Percentiles rank a stretch among this genome's conserved stretches.
Evolutionary conservation across 2,329 filamentous ascomycete species (phyloP).

Genomic region (Pyrenophora seminiperda): DNA sequence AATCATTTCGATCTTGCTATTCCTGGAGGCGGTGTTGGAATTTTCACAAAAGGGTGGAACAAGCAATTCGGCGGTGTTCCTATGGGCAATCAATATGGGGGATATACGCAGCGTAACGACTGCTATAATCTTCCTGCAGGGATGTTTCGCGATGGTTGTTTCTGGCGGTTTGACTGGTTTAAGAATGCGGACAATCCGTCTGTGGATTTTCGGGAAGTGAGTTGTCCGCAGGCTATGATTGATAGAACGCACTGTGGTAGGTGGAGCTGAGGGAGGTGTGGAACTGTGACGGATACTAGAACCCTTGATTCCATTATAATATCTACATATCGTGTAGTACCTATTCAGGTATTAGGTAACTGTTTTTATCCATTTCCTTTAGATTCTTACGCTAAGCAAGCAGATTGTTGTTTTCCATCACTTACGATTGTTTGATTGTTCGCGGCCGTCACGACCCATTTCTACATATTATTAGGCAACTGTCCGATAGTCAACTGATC

Average conservation of each 20-base stretch:
- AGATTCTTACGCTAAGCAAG: too few species aligned
- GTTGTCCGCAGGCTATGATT: neutral
- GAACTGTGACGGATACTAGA: too few species aligned
- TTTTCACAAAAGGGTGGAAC: slow-evolving; percentile 48
- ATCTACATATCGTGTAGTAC: too few species aligned
- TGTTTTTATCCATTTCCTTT: too few species aligned
- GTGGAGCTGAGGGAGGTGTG: neutral
- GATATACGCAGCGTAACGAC: slow-evolving; percentile 57
- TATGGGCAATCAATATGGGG: slow-evolving; percentile 65
- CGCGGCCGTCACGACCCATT: too few species aligned
- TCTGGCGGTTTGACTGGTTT: slow-evolving; percentile 71
- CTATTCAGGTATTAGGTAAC: too few species aligned
- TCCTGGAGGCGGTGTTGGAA: slow-evolving; percentile 44
- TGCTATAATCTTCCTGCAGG: slow-evolving; percentile 59
- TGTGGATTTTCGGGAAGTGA: slow-evolving; percentile 39
- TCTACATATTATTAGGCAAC: too few species aligned
- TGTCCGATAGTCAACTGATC: too few species aligned
- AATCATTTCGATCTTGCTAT: slow-evolving; percentile 47
- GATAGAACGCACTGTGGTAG: neutral
- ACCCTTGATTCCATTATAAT: too few species aligned
- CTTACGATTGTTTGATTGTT: too few species aligned
- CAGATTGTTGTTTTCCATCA: too few species aligned
- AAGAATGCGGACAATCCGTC: slow-evolving; percentile 61
- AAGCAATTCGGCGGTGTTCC: slow-evolving; percentile 53
- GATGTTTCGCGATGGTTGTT: slow-evolving; percentile 62